Percentiles rank a stretch among this genome's conserved stretches.
Conservation (phyloP, 192 early-diverging fungal genomes). For the Entrophospora sp. region DNA sequence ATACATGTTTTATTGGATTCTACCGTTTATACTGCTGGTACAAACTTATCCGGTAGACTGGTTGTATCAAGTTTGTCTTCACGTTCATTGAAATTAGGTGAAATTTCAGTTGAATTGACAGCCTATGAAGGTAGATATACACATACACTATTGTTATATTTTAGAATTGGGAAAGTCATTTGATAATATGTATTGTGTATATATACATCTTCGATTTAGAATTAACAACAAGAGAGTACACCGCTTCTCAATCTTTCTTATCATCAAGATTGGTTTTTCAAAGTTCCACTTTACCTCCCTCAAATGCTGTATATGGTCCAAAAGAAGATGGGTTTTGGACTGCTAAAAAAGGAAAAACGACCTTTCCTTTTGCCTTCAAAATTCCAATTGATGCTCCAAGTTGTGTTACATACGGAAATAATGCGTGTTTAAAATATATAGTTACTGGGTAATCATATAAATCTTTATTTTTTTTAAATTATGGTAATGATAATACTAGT, state of each 20-base stretch:
- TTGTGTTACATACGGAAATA: constrained; percentile 40
- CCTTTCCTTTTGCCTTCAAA: constrained; percentile 55
- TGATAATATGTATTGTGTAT: constrained; percentile 14
- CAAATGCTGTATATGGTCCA: constrained; percentile 49
- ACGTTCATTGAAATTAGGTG: constrained; percentile 46
- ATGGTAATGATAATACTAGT: not conserved
- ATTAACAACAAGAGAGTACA: constrained; percentile 37
- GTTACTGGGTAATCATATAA: constrained; percentile 43
- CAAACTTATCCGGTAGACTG: constrained; percentile 45
- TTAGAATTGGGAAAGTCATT: not conserved
- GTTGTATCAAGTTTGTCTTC: constrained; percentile 36
- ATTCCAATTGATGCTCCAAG: constrained; percentile 51
- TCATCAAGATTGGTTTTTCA: constrained; percentile 47
- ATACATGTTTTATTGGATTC: constrained; percentile 49
- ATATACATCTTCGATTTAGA: constrained; percentile 25
- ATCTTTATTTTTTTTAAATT: constrained; percentile 6
- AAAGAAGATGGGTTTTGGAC: constrained; percentile 43
- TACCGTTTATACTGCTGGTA: constrained; percentile 50
- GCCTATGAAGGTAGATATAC: constrained; percentile 58
- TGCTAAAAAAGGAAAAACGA: constrained; percentile 57
- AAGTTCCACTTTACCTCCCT: constrained; percentile 42
- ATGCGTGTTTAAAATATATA: constrained; percentile 45
- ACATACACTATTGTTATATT: too few species aligned
- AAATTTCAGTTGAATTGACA: constrained; percentile 51
- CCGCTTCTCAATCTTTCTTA: constrained; percentile 43